Conservation (phyloP, 768 basidiomycete genomes). For the Termitomyces sp. region DNA sequence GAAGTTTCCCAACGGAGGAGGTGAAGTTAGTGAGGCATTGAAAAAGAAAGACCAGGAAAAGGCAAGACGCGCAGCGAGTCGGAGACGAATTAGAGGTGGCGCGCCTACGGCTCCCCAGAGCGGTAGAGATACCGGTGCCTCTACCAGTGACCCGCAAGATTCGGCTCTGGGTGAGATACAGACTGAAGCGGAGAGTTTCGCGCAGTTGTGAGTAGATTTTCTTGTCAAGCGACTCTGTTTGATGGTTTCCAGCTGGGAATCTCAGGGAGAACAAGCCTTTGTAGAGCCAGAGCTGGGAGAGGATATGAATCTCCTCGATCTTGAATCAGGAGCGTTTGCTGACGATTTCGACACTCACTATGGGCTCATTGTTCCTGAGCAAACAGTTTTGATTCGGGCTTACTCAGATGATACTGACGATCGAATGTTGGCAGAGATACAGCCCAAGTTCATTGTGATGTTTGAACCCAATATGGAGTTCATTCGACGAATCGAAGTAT, state of each 20-base stretch:
- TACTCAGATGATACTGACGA: slow-evolving; percentile 95
- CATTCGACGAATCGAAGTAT: slow-evolving; percentile 83
- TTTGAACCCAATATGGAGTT: slow-evolving; percentile 94
- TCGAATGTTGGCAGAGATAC: slow-evolving; percentile 75
- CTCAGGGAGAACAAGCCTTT: slow-evolving; percentile 20
- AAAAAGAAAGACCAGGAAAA: slow-evolving; percentile 69
- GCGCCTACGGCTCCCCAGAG: slow-evolving; percentile 29
- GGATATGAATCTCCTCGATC: slow-evolving; percentile 26
- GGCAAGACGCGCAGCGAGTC: slow-evolving; percentile 51
- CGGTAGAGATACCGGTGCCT: slow-evolving; percentile 4
- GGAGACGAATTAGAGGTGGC: slow-evolving; percentile 76
- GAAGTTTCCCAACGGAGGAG: slow-evolving; percentile 22
- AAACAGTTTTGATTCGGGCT: slow-evolving; percentile 79
- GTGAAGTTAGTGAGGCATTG: slow-evolving; percentile 63
- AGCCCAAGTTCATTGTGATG: slow-evolving; percentile 92
- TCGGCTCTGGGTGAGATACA: slow-evolving; percentile 27
- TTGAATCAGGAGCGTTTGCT: slow-evolving; percentile 30
- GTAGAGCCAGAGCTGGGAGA: slow-evolving; percentile 20
- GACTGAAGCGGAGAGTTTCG: slow-evolving; percentile 47
- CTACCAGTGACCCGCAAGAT: slow-evolving; percentile 16
- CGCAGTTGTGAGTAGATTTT: slow-evolving; percentile 45
- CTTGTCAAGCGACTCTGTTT: neutral
- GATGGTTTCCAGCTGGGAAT: slow-evolving; percentile 26
- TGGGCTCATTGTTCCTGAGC: slow-evolving; percentile 70
- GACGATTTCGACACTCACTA: slow-evolving; percentile 72